These are phyloP conservation scores for Solanum raphanifolium DNA, from an alignment of 257 asterid genomes.

Conservation along the genomic window DNA sequence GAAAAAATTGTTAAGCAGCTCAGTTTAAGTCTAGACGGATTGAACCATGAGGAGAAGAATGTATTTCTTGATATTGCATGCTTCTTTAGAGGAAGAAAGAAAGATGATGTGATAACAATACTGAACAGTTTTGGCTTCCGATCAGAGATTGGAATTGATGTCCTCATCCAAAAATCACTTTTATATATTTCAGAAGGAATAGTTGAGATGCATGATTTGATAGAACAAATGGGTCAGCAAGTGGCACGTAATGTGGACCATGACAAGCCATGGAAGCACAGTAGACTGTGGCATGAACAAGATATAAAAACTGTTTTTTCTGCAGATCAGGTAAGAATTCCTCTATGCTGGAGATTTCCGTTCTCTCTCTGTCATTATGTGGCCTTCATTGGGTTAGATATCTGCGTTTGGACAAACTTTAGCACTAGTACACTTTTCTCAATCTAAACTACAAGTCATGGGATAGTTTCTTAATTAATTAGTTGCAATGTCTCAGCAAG, in stretches of 20 bases:
- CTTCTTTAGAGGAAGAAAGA: neutral
- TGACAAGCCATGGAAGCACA: neutral
- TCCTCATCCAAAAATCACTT: neutral
- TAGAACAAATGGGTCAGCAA: neutral
- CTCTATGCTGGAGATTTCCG: too few relatives aligned
- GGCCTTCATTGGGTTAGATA: too few relatives aligned
- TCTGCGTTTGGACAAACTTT: too few relatives aligned
- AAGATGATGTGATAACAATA: neutral
- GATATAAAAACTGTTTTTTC: neutral
- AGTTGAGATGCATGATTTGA: neutral
- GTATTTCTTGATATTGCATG: slow-evolving; percentile 1
- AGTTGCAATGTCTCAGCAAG: too few relatives aligned
- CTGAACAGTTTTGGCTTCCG: neutral
- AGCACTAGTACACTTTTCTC: too few relatives aligned
- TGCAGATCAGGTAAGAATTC: neutral
- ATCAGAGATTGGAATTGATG: neutral
- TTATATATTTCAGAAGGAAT: neutral
- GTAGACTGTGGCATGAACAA: neutral
- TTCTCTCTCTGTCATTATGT: too few relatives aligned
- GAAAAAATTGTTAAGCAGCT: neutral
- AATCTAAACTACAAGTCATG: too few relatives aligned
- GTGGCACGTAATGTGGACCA: neutral
- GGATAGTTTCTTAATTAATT: too few relatives aligned
- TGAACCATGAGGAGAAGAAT: neutral
- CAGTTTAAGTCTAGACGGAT: neutral